These are phyloP conservation scores for Picochlorum sp. DNA, from an alignment of 139 green algal species.

Conservation along the genomic window DNA sequence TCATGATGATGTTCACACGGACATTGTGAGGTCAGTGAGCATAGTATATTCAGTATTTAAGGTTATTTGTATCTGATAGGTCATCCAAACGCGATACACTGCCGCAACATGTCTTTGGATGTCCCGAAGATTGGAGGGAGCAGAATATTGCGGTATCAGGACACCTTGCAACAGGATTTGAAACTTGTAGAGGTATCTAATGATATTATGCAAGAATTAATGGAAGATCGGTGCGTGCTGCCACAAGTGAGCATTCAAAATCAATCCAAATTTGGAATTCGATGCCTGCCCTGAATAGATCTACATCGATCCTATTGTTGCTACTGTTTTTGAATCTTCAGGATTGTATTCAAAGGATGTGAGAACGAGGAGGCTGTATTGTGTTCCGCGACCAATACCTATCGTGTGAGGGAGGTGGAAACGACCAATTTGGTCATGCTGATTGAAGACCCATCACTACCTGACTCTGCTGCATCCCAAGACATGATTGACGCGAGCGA, in stretches of 20 bases:
- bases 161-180: conserved; percentile 16
- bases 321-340: conserved; percentile 1
- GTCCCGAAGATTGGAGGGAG: conserved; percentile 2
- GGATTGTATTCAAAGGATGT: conserved; percentile 27
- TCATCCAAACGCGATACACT: too few relatives aligned
- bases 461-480: not conserved
- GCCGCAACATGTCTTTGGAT: too few relatives aligned
- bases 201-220: conserved; percentile 20
- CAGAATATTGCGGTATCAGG: conserved; percentile 12
- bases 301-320: not conserved
- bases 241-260: not conserved
- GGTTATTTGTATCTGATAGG: too few relatives aligned
- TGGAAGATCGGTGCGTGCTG: conserved; percentile 10
- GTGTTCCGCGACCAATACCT: conserved; percentile 26
- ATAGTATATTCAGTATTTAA: too few relatives aligned
- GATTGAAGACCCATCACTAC: conserved; percentile 3
- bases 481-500: not conserved
- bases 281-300: not conserved
- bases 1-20: too few relatives aligned
- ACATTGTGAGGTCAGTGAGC: too few relatives aligned
- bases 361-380: conserved; percentile 32
- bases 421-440: conserved; percentile 35
- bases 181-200: conserved; percentile 25
- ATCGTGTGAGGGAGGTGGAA: conserved; percentile 32
- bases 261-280: not conserved